Conservation (phyloP, 495 filamentous ascomycete species). For the Tuber indicum region DNA sequence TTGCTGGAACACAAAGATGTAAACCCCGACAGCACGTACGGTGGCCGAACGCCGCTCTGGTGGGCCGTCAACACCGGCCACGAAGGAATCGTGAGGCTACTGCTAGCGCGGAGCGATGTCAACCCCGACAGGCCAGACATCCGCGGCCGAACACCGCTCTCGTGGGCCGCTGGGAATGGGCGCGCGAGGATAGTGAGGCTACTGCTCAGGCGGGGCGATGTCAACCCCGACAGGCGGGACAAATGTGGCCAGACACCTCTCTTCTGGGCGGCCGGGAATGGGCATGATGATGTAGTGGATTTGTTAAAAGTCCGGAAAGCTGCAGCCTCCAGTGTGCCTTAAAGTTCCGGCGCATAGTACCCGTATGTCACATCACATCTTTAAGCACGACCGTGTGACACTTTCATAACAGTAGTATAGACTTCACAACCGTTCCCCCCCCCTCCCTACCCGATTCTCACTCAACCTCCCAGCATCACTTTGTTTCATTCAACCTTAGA, state of each 20-base stretch:
- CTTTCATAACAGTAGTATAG: neutral
- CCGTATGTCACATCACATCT: neutral
- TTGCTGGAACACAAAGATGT: neutral
- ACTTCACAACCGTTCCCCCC: neutral
- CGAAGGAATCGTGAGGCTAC: neutral
- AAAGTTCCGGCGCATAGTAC: neutral
- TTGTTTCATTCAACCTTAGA: neutral
- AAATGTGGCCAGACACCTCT: neutral
- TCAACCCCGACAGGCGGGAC: neutral
- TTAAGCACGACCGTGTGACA: neutral
- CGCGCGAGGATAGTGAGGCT: neutral
- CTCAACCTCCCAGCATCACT: neutral
- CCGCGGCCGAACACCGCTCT: neutral
- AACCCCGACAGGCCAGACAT: conserved; percentile 1
- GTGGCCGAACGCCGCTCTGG: neutral
- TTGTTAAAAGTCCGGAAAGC: neutral
- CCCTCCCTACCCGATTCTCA: neutral
- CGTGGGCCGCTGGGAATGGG: neutral
- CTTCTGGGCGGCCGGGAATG: neutral
- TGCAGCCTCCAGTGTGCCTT: neutral
- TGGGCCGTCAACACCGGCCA: neutral
- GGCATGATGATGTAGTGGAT: neutral
- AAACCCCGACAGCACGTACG: neutral
- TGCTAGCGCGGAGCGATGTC: neutral
- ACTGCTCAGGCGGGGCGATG: neutral